phyloP scores from a whole-genome alignment of 371 early-diverging fungal genomes.

The Nosema granulosis region DNA sequence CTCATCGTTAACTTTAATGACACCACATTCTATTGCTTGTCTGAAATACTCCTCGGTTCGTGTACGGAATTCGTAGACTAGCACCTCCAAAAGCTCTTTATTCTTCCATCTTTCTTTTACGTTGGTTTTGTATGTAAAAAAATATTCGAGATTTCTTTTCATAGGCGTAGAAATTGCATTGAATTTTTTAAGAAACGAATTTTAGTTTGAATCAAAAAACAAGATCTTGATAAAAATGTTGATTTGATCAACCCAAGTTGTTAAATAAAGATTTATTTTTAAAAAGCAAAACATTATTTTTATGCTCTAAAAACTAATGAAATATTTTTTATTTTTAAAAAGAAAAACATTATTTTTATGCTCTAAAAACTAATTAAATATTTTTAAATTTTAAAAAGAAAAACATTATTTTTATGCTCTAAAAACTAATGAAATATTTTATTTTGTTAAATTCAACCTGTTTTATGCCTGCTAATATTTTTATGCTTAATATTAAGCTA shows the following conservation, averaged over 20 bases:
- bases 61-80: constrained; percentile 61
- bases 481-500: no score
- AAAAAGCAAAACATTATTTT: background rate
- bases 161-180: no score
- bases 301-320: background rate
- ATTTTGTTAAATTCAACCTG: no score
- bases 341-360: no score
- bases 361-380: no score
- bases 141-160: constrained; percentile 41
- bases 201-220: constrained; percentile 68
- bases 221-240: background rate
- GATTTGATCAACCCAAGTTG: no score
- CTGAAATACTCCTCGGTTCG: constrained; percentile 59
- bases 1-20: constrained; percentile 64
- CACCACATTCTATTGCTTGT: constrained; percentile 63
- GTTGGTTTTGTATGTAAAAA: constrained; percentile 59
- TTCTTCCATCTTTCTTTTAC: constrained; percentile 67
- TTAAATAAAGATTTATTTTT: background rate
- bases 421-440: no score
- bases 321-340: background rate
- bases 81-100: constrained; percentile 59
- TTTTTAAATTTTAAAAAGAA: no score
- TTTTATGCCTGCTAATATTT: no score
- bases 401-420: no score
- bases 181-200: constrained; percentile 71